These are phyloP conservation scores for Abortiporus biennis DNA, from an alignment of 1,284 basidiomycete species.

Conservation along the genomic window DNA sequence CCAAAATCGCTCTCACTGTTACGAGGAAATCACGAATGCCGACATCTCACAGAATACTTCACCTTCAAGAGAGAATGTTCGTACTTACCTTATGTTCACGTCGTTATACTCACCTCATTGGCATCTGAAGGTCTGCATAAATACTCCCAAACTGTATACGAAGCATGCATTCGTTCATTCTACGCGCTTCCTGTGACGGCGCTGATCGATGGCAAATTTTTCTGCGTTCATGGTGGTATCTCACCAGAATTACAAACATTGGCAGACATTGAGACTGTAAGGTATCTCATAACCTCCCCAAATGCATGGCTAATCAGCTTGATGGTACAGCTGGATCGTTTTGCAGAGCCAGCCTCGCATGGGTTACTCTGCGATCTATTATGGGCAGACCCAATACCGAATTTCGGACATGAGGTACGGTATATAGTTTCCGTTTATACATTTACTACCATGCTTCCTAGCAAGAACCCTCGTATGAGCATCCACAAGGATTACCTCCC, in stretches of 20 bases:
- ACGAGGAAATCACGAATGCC: constrained; percentile 27
- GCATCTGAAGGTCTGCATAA: constrained; percentile 71
- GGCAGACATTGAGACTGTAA: constrained; percentile 72
- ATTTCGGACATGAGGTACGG: constrained; percentile 37
- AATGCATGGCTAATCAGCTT: not conserved
- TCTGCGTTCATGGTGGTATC: constrained; percentile 96
- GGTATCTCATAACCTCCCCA: constrained; percentile 20
- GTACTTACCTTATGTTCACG: not conserved
- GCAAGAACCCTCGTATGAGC: constrained; percentile 33
- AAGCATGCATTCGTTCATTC: constrained; percentile 90
- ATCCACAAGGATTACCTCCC: constrained; percentile 27
- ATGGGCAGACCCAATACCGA: constrained; percentile 82
- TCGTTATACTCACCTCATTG: not conserved
- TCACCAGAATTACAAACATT: constrained; percentile 85
- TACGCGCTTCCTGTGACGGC: constrained; percentile 88
- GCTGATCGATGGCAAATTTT: constrained; percentile 93
- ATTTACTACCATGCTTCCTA: not conserved
- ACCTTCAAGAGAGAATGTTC: constrained; percentile 27
- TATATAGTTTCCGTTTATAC: constrained; percentile 26
- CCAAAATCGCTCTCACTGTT: constrained; percentile 21
- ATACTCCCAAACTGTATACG: constrained; percentile 83
- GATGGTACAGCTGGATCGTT: constrained; percentile 70
- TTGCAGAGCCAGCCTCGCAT: constrained; percentile 89
- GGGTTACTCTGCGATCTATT: constrained; percentile 94
- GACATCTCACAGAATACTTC: constrained; percentile 27